Percentiles rank a stretch among this genome's conserved stretches.
These are phyloP conservation scores for Leishmania martiniquensis DNA, from an alignment of 208 protist species.

Conservation along the genomic window DNA sequence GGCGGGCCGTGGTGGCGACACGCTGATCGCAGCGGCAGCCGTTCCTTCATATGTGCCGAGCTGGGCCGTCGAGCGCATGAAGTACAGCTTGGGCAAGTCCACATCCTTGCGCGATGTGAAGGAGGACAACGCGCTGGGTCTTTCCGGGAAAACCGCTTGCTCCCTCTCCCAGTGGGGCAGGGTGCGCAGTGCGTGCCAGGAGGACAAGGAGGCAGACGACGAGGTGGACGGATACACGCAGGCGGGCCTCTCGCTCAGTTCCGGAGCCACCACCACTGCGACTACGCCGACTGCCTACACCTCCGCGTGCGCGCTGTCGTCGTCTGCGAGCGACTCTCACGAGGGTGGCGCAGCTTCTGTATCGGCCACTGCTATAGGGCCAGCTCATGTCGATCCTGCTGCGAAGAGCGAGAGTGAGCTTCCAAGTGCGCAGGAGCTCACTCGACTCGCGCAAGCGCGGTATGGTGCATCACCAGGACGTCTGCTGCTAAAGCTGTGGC, in stretches of 20 bases:
- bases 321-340: neutral
- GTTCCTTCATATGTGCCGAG: constrained; percentile 20
- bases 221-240: constrained; percentile 26
- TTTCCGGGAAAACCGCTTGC: neutral
- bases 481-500: constrained; percentile 57
- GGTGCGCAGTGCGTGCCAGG: neutral
- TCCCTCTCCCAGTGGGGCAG: neutral
- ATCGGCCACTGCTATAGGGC: neutral
- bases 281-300: constrained; percentile 15
- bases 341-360: neutral
- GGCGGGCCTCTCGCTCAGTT: constrained; percentile 17
- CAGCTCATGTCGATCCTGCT: neutral
- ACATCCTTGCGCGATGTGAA: neutral
- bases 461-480: constrained; percentile 30
- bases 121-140: neutral
- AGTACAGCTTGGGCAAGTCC: neutral
- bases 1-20: neutral
- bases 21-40: neutral
- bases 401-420: neutral
- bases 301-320: constrained; percentile 6
- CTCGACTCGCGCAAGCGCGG: constrained; percentile 14
- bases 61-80: constrained; percentile 6
- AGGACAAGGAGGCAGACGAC: constrained; percentile 15
- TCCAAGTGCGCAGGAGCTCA: constrained; percentile 20
- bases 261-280: constrained; percentile 8